phyloP scores from a whole-genome alignment of 257 asterid species.

The Solanum chiquidenum region DNA sequence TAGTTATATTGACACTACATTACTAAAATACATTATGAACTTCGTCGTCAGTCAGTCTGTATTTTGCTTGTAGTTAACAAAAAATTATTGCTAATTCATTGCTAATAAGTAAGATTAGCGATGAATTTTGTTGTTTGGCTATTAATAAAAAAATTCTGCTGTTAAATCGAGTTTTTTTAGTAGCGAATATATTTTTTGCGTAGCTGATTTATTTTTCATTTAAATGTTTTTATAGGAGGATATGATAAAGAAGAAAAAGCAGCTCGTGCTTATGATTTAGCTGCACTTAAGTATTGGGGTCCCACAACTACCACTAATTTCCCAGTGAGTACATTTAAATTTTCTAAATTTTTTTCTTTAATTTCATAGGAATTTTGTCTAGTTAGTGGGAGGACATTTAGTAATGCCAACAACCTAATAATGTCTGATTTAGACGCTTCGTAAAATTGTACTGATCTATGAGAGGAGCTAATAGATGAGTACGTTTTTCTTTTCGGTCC shows the following conservation, averaged over 20 bases:
- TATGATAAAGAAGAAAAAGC: constrained; percentile 96
- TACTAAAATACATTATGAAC: no score
- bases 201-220: background rate
- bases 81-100: no score
- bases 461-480: background rate
- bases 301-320: constrained; percentile 84
- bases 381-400: background rate
- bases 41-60: background rate
- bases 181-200: background rate
- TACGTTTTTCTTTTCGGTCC: background rate
- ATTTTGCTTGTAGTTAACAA: background rate
- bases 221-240: constrained; percentile 35
- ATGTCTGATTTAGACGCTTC: no score
- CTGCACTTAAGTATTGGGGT: constrained; percentile 92
- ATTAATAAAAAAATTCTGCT: no score
- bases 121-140: background rate
- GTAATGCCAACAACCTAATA: no score
- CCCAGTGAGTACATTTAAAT: constrained; percentile 34
- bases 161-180: no score
- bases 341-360: background rate
- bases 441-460: no score
- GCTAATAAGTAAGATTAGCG: rapidly evolving
- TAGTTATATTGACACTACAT: no score
- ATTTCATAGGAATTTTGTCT: background rate
- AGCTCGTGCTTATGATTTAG: constrained; percentile 86